Percentiles rank a stretch among this genome's conserved stretches.
These are phyloP conservation scores for Colletotrichum liriopes DNA, from an alignment of 2,329 filamentous ascomycete species.

Conservation along the genomic window DNA sequence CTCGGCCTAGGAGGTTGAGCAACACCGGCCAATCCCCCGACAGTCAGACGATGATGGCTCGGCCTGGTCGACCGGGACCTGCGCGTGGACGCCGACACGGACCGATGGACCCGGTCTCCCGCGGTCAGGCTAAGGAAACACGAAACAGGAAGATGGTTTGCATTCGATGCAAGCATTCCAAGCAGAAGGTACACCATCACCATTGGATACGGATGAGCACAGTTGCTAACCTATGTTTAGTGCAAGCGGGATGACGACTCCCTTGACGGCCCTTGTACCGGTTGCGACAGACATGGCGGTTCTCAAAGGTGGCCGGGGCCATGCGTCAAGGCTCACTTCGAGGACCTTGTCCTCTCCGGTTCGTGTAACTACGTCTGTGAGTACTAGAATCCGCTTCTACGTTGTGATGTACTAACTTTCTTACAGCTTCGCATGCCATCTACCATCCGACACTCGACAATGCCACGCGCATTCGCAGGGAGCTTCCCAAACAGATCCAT, in stretches of 20 bases:
- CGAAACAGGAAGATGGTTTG: conserved; percentile 43
- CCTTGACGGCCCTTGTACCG: conserved; percentile 27
- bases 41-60: background rate
- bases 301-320: conserved; percentile 46
- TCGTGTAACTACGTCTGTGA: conserved; percentile 62
- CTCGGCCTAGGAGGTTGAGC: background rate
- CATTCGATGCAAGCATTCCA: conserved; percentile 43
- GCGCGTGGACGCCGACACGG: conserved; percentile 36
- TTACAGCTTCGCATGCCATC: conserved; percentile 57
- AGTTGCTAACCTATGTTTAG: background rate
- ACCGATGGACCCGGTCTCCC: conserved; percentile 33
- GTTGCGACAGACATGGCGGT: conserved; percentile 33
- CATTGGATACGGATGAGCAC: too few relatives aligned
- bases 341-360: conserved; percentile 59
- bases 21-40: background rate
- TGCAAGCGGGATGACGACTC: conserved; percentile 29
- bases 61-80: conserved; percentile 1
- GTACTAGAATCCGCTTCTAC: background rate
- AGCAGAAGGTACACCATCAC: conserved; percentile 17
- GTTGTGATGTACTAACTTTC: background rate
- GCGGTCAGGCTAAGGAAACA: conserved; percentile 37
- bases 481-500: conserved; percentile 57
- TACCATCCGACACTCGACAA: conserved; percentile 57
- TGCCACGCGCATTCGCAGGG: conserved; percentile 54
- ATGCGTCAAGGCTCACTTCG: conserved; percentile 60